These are phyloP conservation scores for Bipolaris bicolor DNA, from an alignment of 2,329 filamentous ascomycete species.

Conservation along the genomic window DNA sequence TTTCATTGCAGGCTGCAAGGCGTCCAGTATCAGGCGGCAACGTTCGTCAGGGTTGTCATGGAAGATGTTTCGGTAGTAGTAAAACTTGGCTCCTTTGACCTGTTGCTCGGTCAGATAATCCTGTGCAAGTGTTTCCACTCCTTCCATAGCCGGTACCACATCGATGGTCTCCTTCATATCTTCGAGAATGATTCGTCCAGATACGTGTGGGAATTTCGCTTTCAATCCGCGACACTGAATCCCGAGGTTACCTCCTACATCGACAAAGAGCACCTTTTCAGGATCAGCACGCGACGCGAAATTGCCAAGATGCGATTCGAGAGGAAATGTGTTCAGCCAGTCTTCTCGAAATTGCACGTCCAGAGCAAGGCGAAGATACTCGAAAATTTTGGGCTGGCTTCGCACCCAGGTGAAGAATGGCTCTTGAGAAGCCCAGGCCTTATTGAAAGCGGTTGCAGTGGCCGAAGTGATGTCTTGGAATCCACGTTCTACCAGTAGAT, in stretches of 20 bases:
- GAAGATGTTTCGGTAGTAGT: slow-evolving; percentile 3
- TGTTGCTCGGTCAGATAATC: slow-evolving; percentile 1
- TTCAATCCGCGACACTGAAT: slow-evolving; percentile 3
- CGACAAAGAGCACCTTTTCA: slow-evolving; percentile 4
- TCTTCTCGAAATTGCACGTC: slow-evolving; percentile 3
- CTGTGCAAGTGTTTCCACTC: neutral
- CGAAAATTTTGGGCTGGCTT: slow-evolving; percentile 1
- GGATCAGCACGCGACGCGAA: neutral
- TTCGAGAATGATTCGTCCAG: slow-evolving; percentile 2
- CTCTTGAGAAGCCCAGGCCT: neutral
- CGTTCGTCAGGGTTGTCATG: neutral
- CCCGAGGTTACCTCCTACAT: slow-evolving; percentile 1
- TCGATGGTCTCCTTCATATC: slow-evolving; percentile 1
- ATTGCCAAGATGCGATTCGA: slow-evolving; percentile 1
- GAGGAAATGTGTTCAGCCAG: slow-evolving; percentile 1
- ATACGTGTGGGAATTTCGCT: slow-evolving; percentile 1
- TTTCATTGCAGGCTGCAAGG: slow-evolving; percentile 1
- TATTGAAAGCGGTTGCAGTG: neutral
- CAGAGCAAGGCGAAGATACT: slow-evolving; percentile 2
- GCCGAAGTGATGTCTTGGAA: slow-evolving; percentile 1
- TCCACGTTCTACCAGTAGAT: neutral
- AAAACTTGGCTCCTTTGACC: slow-evolving; percentile 3
- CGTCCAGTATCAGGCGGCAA: slow-evolving; percentile 1
- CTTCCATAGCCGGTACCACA: neutral
- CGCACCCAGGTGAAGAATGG: slow-evolving; percentile 2